Conservation (phyloP, 441 rosid genomes). For the Populus hybrid region DNA sequence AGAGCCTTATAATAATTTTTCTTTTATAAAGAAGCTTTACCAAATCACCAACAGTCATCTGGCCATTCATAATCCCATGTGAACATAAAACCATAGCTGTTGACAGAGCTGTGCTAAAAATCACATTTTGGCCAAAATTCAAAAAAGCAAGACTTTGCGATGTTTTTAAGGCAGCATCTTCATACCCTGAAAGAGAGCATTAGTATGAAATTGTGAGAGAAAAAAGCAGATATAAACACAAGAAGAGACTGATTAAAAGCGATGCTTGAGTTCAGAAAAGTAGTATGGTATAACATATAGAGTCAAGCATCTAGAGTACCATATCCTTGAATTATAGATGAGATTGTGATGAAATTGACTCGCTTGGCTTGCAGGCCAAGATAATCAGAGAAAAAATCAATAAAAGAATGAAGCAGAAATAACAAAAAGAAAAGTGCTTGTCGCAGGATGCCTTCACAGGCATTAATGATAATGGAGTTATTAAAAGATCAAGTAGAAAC, state of each 20-base stretch:
- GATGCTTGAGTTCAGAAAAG: background rate
- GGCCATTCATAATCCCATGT: slow-evolving; percentile 69
- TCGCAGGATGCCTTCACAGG: background rate
- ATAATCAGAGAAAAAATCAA: background rate
- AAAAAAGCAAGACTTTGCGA: slow-evolving; percentile 81
- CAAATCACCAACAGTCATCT: slow-evolving; percentile 96
- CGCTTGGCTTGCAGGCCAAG: background rate
- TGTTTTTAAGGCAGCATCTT: slow-evolving; percentile 78
- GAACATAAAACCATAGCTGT: slow-evolving; percentile 90
- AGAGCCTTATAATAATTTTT: no score
- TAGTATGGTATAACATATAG: background rate
- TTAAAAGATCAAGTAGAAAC: background rate
- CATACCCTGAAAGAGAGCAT: slow-evolving; percentile 56
- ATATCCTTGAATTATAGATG: background rate
- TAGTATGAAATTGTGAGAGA: slow-evolving; percentile 12
- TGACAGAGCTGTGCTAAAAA: slow-evolving; percentile 61
- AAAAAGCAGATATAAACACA: background rate
- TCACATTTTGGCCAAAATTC: slow-evolving; percentile 86
- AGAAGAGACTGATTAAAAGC: background rate
- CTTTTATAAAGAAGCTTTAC: slow-evolving; percentile 36
- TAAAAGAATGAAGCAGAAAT: background rate
- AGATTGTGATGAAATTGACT: background rate
- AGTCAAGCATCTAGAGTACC: background rate
- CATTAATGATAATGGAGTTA: background rate
- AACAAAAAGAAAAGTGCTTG: background rate